phyloP scores from a whole-genome alignment of 371 early-diverging fungal species.

The Mucor racemosus region DNA sequence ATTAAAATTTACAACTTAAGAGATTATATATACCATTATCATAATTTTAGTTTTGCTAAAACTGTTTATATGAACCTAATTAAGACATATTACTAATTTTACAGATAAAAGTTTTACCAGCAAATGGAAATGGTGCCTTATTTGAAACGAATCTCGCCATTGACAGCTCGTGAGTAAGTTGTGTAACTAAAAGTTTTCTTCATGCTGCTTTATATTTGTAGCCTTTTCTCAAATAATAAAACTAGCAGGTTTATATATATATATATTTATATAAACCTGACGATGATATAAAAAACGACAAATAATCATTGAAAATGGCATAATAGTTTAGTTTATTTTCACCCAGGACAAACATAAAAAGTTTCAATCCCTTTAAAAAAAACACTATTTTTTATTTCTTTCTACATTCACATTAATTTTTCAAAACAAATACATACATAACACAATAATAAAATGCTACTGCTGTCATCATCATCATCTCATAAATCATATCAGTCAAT shows the following conservation, averaged over 20 bases:
- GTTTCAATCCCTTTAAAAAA: neutral
- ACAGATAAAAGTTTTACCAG: too few species aligned
- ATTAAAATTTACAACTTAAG: too few species aligned
- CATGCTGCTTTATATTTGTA: neutral
- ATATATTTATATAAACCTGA: neutral
- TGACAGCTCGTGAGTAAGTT: slow-evolving; percentile 16
- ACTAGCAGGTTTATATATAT: neutral
- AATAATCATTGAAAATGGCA: neutral
- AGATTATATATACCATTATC: too few species aligned
- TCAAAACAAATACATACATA: neutral
- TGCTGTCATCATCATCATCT: neutral
- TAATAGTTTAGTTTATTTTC: neutral
- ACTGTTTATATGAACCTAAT: too few species aligned
- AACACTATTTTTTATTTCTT: neutral
- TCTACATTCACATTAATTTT: neutral
- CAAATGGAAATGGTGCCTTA: slow-evolving; percentile 8
- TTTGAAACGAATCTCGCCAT: slow-evolving; percentile 9
- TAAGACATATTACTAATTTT: too few species aligned
- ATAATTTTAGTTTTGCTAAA: too few species aligned
- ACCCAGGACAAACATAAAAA: neutral
- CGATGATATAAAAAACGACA: neutral
- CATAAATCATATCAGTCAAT: slow-evolving; percentile 7
- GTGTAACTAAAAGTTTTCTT: neutral
- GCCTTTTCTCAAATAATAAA: too few species aligned
- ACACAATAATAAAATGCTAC: neutral